Base-by-base conservation (phyloP, 345 rosid genomes). In the Murraya koenigii region DNA sequence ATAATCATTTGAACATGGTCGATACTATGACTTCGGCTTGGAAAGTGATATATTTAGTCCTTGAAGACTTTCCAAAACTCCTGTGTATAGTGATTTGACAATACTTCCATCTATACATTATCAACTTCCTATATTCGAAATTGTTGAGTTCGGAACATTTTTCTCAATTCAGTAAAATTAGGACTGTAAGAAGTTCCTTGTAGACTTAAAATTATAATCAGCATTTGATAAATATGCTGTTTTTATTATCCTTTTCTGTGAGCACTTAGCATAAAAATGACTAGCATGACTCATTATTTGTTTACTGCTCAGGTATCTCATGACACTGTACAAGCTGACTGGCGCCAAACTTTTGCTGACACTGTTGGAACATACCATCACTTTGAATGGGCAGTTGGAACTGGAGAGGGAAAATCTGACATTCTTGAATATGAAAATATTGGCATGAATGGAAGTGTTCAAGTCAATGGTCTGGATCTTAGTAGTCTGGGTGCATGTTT, bases 371-470 rank as follows among this genome's bases (percentile, higher is more conserved):
- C 86, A 52, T 92, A 94, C 81, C 95, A 89, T 84, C 92, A 89
- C 76, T 96, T 96, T 82, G 97, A 96, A 83, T 96, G 98, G 99
- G 99, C 95, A 59, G 84, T 94, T 79, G 98, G 99, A 85, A 88
- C 93, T 10, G 95, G 87, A 74, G 93, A 96, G 84, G 97, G 99
- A 35, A 90, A 91, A 82, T 86, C 90, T 72, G 99, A 96, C 82
- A 84, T 96, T 85, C 85, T 85, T 86, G 97, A 87, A 75, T 96
- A 91, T 88, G 91, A 90, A 90, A 85, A 88, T 71, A 92, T 94
- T 47, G 99, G 99, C 85, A 80, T 74, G 83, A 86, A 75, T 80
- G 80, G 89, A 72, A 91, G 88, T 82, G 97, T 83, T 56, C 87
- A 79, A 69, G 94, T 83, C 80, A 79, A 39, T 82, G 99, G 95